These are phyloP conservation scores for Phoma herbarum DNA, from an alignment of 2,329 filamentous ascomycete genomes.

Conservation along the genomic window DNA sequence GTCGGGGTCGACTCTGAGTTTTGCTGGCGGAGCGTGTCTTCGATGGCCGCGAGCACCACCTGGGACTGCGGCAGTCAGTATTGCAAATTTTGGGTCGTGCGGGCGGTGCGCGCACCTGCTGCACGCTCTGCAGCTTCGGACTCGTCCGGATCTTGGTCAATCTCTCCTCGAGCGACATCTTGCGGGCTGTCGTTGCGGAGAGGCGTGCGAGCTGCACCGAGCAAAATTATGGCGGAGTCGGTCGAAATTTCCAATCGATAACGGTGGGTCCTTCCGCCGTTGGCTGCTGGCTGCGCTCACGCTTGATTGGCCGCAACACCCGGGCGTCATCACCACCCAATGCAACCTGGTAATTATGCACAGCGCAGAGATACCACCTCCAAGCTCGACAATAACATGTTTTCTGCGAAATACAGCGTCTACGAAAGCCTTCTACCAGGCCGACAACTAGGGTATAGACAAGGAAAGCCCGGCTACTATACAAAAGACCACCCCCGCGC, in stretches of 20 bases:
- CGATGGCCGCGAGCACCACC: constrained; percentile 87
- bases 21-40: constrained; percentile 90
- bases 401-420: neutral
- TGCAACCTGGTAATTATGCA: too few species aligned
- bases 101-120: constrained; percentile 70
- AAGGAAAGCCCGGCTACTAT: constrained; percentile 15
- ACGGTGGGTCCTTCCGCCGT: constrained; percentile 2
- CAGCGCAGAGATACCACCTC: too few species aligned
- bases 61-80: constrained; percentile 68
- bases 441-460: constrained; percentile 18
- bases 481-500: constrained; percentile 1
- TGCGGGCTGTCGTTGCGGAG: constrained; percentile 31
- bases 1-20: constrained; percentile 84
- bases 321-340: neutral
- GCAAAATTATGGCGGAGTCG: constrained; percentile 15
- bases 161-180: constrained; percentile 80
- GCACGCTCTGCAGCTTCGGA: constrained; percentile 93
- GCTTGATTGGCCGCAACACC: neutral
- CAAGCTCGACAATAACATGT: neutral
- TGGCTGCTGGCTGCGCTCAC: neutral
- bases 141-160: constrained; percentile 93
- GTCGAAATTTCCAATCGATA: constrained; percentile 20
- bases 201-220: constrained; percentile 14
- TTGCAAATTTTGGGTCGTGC: neutral
- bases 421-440: constrained; percentile 4